These are phyloP conservation scores for Persicaria tinctoria DNA, from an alignment of 148 eudicot genomes.

Conservation along the genomic window DNA sequence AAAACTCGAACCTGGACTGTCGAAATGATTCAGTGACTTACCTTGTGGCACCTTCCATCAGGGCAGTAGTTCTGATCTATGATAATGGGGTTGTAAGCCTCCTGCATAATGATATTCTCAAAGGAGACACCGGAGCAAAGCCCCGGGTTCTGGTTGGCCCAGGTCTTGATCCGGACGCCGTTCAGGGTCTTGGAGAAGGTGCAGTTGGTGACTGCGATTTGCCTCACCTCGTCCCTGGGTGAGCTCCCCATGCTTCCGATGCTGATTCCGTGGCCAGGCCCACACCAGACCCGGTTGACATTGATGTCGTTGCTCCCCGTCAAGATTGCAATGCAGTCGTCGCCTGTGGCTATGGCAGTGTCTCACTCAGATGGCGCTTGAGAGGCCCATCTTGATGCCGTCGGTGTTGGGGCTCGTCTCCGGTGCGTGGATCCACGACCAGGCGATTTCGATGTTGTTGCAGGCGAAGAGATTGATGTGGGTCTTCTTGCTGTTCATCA, in stretches of 20 bases:
- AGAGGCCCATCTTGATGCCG: slow-evolving; percentile 26
- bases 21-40: not conserved
- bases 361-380: slow-evolving; percentile 9
- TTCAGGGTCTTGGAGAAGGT: slow-evolving; percentile 15
- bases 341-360: slow-evolving; percentile 22
- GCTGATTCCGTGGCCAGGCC: slow-evolving; percentile 35
- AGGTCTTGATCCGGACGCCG: slow-evolving; percentile 33
- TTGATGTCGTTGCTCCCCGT: slow-evolving; percentile 16
- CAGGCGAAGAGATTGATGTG: slow-evolving; percentile 53
- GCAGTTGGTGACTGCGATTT: slow-evolving; percentile 17
- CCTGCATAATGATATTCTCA: slow-evolving; percentile 9
- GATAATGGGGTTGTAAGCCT: slow-evolving; percentile 26
- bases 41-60: slow-evolving; percentile 17
- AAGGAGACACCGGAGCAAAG: slow-evolving; percentile 11
- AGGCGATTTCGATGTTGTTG: slow-evolving; percentile 21
- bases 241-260: slow-evolving; percentile 29
- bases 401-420: slow-evolving; percentile 29
- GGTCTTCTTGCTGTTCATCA: slow-evolving; percentile 51
- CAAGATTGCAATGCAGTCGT: slow-evolving; percentile 28
- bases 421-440: slow-evolving; percentile 27
- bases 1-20: too few species aligned
- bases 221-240: slow-evolving; percentile 13
- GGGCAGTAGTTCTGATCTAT: slow-evolving; percentile 39
- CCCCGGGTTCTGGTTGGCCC: slow-evolving; percentile 18
- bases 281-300: slow-evolving; percentile 18